Evolutionary conservation across 106 monocot genomes (phyloP).

Genomic region (Dioscorea zingiberensis): DNA sequence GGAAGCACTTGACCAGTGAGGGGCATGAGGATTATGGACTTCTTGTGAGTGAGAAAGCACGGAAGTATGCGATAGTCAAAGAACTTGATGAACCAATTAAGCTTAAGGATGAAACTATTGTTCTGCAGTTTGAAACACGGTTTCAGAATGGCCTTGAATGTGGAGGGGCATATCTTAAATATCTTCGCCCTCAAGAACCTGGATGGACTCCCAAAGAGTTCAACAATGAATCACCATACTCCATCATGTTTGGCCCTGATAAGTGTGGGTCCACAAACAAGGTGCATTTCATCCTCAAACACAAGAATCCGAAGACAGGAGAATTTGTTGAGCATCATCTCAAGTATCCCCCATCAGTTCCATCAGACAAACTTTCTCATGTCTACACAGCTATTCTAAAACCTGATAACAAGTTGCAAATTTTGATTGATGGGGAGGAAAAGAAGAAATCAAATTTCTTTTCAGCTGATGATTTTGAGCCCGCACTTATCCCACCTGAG

Average conservation of each 20-base stretch:
- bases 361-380: slow-evolving; percentile 65
- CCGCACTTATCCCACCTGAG: slow-evolving; percentile 61
- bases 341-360: slow-evolving; percentile 66
- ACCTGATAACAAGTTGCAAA: slow-evolving; percentile 53
- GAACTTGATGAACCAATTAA: slow-evolving; percentile 43
- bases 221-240: slow-evolving; percentile 71
- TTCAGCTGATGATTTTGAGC: slow-evolving; percentile 68
- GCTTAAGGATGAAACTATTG: slow-evolving; percentile 49
- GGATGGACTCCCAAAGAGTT: slow-evolving; percentile 73
- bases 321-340: slow-evolving; percentile 72
- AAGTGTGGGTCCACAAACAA: slow-evolving; percentile 74
- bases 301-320: slow-evolving; percentile 68
- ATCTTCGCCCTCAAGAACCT: slow-evolving; percentile 59
- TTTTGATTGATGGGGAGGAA: slow-evolving; percentile 82
- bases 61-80: slow-evolving; percentile 77
- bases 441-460: slow-evolving; percentile 72
- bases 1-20: slow-evolving; percentile 81
- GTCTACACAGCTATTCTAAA: slow-evolving; percentile 80
- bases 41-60: slow-evolving; percentile 72
- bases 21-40: slow-evolving; percentile 85
- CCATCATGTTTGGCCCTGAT: slow-evolving; percentile 89
- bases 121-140: slow-evolving; percentile 69
- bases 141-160: slow-evolving; percentile 83
- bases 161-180: slow-evolving; percentile 83
- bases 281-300: slow-evolving; percentile 72